Evolutionary conservation across 306 rosid species (phyloP), one percentile per base, ranked within the genome.

Genomic region (Medicago arabica): DNA sequence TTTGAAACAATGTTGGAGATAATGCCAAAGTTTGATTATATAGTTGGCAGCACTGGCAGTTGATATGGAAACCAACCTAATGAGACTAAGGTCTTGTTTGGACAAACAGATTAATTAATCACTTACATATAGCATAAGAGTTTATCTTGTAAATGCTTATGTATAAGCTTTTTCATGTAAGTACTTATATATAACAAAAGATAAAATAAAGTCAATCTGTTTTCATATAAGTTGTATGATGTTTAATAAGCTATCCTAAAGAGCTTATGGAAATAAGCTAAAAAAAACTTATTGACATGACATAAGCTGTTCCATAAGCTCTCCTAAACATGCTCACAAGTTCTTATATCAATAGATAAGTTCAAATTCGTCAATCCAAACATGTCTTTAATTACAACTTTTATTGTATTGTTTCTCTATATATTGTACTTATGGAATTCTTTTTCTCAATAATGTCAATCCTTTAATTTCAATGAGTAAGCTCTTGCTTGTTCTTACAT

Each of bases 401-500:
- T 46, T 46, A 12, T 46, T 46, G 15, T 46, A 7, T 58, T 31
- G 36, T 31, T 31, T 31, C 36, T 31, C 36, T 31, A 31, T 31
- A 31, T 31, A 31, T 31, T 73, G n/a, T n/a, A 55, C 44, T 34
- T 59, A 72, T 28, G 38, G 49, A 49, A 49, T 25, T 67, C 18
- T 59, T 28, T 60, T 25, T 13, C 18, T 60, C 38, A 5, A 13
- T 59, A 12, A 13, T 25, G 17, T 25, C 67, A 10, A 28, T 7
- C 19, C 67, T 61, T 80, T 34, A 2, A 57, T 9, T 55, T 31
- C 21, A 14, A 31, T 46, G 57, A 23, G 17, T 49, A 11, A 44
- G 23, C 8, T 57, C n/a, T 55, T 21, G 40, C 67, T 19, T 34
- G 31, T 83, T 64, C 75, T 43, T 60, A 67, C 13, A 47, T 72